Conservation (phyloP, 1,284 basidiomycete species). For the Coniferiporia weirii region DNA sequence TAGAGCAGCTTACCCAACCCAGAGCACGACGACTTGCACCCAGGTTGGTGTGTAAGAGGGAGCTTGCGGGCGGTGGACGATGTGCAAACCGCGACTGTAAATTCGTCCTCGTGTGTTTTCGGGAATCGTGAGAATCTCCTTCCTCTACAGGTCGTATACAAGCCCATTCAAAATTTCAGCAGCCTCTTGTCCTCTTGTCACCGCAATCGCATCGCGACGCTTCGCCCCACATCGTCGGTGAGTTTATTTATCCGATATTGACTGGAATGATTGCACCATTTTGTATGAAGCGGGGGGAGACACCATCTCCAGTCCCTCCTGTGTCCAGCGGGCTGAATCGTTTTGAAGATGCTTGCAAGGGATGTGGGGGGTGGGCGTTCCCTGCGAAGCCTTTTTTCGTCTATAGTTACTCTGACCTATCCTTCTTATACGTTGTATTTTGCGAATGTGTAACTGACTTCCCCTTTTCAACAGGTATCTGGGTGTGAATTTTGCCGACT, state of each 20-base stretch:
- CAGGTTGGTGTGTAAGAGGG: background rate
- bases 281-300: conserved; percentile 24
- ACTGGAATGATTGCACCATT: conserved; percentile 13
- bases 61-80: no score
- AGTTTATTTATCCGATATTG: background rate
- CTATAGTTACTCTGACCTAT: conserved; percentile 34
- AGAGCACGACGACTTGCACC: conserved; percentile 7
- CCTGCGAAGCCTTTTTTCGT: conserved; percentile 23
- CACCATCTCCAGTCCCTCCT: conserved; percentile 27
- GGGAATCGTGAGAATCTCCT: background rate
- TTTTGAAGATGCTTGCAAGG: conserved; percentile 29
- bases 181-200: background rate
- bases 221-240: no score
- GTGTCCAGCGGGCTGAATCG: conserved; percentile 26
- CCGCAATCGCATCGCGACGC: background rate
- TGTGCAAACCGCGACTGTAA: no score
- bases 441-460: background rate
- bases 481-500: no score
- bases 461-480: background rate
- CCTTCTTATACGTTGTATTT: background rate
- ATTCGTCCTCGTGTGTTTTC: no score
- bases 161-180: no score
- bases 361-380: conserved; percentile 26
- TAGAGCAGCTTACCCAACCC: conserved; percentile 3
- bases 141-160: background rate